Base-by-base conservation (phyloP, 306 rosid species). In the Canavalia gladiata region DNA sequence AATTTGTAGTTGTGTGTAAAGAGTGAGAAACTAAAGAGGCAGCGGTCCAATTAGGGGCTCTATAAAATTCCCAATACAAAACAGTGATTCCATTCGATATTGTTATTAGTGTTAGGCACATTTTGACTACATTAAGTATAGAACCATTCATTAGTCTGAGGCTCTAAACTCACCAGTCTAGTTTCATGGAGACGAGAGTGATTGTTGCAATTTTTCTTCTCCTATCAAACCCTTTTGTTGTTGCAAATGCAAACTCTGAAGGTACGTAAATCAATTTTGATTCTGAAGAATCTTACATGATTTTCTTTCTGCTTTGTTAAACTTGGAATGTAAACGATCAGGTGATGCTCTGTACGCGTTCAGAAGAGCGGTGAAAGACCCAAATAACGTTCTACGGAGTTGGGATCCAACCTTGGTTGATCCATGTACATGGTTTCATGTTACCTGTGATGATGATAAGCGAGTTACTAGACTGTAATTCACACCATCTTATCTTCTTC, bases 341-440 rank as follows among this genome's bases (percentile, higher is more conserved):
- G 97, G 98, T 46, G 98, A 94, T 87, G 98, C 97, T 67, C 84
- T 94, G 49, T 94, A 84, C 50, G 91, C 92, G 2, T 82, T 94
- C 84, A 94, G 97, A 84, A 92, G 88, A 77, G 86, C 89, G 37
- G 91, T 90, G 72, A 85, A 83, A 74, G 97, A 94, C 83, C 94
- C 98, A 37, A 88, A 86, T 30, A 79, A 83, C 62, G 97, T 89
- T 28, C 84, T 94, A 13, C 80, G 83, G 79, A 94, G 97, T 66
- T 94, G 98, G 98, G 98, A 94, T 89, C 97, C 96, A 2, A 94
- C 92, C 60, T 74, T 90, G 63, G 97, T 94, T 28, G 96, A 94
- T 88, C 97, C 98, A 3, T 94, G 98, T 56, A 94, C 98, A 65
- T 94, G 98, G 98, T 94, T 94, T 63, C 98, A 92, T 81, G 93